phyloP scores from a whole-genome alignment of 2,329 filamentous ascomycete species.

The Cladosporium sp. region DNA sequence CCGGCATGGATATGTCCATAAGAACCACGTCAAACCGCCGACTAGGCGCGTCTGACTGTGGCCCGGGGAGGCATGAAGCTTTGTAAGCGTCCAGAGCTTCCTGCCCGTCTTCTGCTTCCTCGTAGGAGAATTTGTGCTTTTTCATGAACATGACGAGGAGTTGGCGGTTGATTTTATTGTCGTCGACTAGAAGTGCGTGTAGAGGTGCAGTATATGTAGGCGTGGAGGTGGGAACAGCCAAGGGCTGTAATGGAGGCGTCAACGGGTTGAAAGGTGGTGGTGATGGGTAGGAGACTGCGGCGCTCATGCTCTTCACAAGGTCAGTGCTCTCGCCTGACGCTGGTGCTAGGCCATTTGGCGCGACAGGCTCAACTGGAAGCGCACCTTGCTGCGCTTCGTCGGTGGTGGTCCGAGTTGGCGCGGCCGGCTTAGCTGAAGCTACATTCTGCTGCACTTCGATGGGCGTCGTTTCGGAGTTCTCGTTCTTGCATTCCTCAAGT shows the following conservation, averaged over 20 bases:
- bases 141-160: slow-evolving; percentile 17
- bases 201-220: neutral
- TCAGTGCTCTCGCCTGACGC: neutral
- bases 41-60: neutral
- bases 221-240: neutral
- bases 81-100: slow-evolving; percentile 46
- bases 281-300: slow-evolving; percentile 18
- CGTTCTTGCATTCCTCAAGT: neutral
- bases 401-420: neutral
- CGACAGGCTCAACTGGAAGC: neutral
- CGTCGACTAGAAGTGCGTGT: slow-evolving; percentile 22
- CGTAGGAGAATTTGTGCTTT: slow-evolving; percentile 2
- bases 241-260: slow-evolving; percentile 15
- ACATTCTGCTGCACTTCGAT: neutral
- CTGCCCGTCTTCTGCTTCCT: slow-evolving; percentile 41
- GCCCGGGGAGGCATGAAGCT: slow-evolving; percentile 19
- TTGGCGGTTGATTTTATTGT: slow-evolving; percentile 24
- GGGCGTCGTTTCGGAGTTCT: neutral
- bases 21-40: slow-evolving; percentile 40
- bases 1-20: slow-evolving; percentile 36
- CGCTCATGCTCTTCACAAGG: slow-evolving; percentile 15
- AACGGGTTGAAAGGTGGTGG: slow-evolving; percentile 18
- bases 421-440: too few species aligned
- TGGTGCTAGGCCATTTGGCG: neutral
- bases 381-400: neutral